A percentile compares a stretch with the other conserved stretches of the same genome.
phyloP scores from a whole-genome alignment of 306 rosid genomes.

The Fragaria vesca region DNA sequence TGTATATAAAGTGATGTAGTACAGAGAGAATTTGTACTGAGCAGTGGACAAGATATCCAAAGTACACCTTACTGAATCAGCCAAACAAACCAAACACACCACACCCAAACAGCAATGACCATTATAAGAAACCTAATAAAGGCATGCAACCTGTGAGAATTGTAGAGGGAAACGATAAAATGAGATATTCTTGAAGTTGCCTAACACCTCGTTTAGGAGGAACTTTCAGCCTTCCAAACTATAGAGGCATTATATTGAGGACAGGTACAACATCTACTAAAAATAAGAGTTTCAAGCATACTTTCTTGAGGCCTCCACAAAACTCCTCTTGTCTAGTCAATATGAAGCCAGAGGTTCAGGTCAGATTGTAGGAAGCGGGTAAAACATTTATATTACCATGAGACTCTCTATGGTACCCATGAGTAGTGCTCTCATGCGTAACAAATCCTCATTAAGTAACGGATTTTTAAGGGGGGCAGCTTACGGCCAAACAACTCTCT shows the following conservation, averaged over 20 bases:
- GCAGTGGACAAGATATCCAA: background rate
- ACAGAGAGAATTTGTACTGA: background rate
- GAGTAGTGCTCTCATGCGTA: background rate
- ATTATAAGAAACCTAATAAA: background rate
- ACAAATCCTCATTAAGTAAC: background rate
- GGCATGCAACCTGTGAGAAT: background rate
- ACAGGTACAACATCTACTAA: background rate
- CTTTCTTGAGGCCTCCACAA: background rate
- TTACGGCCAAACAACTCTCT: background rate
- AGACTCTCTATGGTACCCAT: background rate
- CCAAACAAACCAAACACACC: background rate
- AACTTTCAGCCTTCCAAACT: background rate
- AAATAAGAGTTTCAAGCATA: background rate
- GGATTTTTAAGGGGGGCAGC: background rate
- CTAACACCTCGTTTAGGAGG: background rate
- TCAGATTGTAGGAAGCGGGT: background rate
- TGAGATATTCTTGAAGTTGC: background rate
- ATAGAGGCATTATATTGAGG: background rate
- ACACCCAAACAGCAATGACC: background rate
- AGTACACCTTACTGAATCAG: background rate
- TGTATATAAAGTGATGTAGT: background rate
- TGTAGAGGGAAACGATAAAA: background rate
- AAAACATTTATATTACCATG: too few relatives aligned
- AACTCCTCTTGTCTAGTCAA: background rate
- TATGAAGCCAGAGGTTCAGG: background rate